Evolutionary conservation across 75 land plant species (phyloP).

Genomic region (Larix kaempferi): DNA sequence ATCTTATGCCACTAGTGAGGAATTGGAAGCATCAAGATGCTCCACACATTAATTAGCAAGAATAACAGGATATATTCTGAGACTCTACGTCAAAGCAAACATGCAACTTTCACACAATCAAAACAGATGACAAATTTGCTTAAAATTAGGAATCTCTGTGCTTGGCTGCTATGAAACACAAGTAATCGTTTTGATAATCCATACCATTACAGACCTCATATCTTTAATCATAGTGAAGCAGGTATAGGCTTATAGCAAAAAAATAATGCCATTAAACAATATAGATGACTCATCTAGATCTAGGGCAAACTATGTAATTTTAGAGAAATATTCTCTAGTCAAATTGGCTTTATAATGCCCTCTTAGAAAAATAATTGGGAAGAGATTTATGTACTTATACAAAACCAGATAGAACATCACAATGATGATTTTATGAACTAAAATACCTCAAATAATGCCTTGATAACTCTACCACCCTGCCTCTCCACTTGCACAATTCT

Average conservation of each 20-base stretch:
- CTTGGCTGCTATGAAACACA: not conserved
- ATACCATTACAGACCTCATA: too few relatives aligned
- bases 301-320: not conserved
- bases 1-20: too few relatives aligned
- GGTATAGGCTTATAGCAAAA: slow-evolving; percentile 2
- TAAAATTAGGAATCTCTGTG: not conserved
- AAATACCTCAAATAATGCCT: not conserved
- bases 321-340: not conserved
- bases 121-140: not conserved
- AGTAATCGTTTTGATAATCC: not conserved
- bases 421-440: not conserved
- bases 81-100: not conserved
- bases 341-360: not conserved
- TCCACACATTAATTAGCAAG: not conserved
- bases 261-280: not conserved
- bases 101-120: not conserved
- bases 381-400: not conserved
- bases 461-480: not conserved
- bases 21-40: not conserved
- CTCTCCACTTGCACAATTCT: not conserved
- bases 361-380: not conserved
- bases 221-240: too few relatives aligned
- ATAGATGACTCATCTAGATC: not conserved
- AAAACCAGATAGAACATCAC: not conserved
- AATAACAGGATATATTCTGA: not conserved